Evolutionary conservation across 2,329 filamentous ascomycete species (phyloP).

Genomic region (Botrytis byssoidea): DNA sequence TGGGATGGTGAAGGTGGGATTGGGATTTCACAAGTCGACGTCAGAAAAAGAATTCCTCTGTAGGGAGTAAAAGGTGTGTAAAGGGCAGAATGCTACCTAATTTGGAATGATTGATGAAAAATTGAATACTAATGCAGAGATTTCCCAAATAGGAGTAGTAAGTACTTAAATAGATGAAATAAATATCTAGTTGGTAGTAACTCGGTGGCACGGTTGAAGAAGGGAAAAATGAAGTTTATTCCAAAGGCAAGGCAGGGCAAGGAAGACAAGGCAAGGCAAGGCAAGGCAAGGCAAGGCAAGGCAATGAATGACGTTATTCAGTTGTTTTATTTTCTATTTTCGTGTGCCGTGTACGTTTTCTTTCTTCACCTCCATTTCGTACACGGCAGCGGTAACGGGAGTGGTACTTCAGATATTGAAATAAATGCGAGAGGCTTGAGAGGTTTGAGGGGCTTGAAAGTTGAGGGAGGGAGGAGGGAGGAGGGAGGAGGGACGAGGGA

Average conservation of each 20-base stretch:
- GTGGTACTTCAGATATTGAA: neutral
- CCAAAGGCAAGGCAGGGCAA: neutral
- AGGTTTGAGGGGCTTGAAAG: neutral
- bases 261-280: too few relatives aligned
- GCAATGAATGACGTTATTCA: neutral
- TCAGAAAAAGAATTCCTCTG: neutral
- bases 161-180: neutral
- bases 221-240: neutral
- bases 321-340: neutral
- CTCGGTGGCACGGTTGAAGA: neutral
- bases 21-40: neutral
- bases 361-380: neutral
- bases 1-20: conserved; percentile 3
- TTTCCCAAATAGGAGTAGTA: neutral
- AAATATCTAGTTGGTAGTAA: neutral
- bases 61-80: neutral
- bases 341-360: neutral
- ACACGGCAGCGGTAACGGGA: too few relatives aligned
- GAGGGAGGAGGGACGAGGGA: too few relatives aligned
- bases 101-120: neutral
- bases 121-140: neutral
- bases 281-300: neutral
- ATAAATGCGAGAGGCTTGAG: neutral
- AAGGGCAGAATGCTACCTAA: neutral
- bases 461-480: too few relatives aligned